These are phyloP conservation scores for Hemerocallis citrina DNA, from an alignment of 106 monocot genomes.

Conservation along the genomic window DNA sequence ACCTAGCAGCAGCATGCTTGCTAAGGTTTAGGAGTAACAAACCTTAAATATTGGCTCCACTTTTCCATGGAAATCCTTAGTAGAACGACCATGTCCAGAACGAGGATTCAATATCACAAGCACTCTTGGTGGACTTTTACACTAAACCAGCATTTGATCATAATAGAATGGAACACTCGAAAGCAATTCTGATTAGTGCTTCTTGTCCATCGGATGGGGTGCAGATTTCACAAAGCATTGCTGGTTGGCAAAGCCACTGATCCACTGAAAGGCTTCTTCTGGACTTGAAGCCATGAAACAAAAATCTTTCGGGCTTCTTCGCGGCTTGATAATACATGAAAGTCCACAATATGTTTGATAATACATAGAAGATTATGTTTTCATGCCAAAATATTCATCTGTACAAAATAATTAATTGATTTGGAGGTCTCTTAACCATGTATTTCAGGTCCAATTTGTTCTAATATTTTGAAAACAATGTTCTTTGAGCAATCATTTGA, in stretches of 20 bases:
- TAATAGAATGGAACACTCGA: conserved; percentile 26
- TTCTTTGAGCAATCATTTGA: too few species aligned
- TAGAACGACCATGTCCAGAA: conserved; percentile 80
- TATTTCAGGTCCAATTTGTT: too few species aligned
- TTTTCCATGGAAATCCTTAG: conserved; percentile 65
- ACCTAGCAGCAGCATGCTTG: not conserved
- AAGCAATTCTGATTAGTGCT: conserved; percentile 34
- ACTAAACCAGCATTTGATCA: conserved; percentile 42
- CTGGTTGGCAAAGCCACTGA: conserved; percentile 56
- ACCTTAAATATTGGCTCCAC: conserved; percentile 84
- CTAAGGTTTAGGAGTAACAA: conserved; percentile 3
- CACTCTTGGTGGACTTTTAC: conserved; percentile 40
- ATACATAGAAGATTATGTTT: too few species aligned
- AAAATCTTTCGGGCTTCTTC: conserved; percentile 44
- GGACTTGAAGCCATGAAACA: conserved; percentile 46
- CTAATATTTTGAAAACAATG: too few species aligned
- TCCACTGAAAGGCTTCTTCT: conserved; percentile 59
- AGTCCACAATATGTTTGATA: too few species aligned
- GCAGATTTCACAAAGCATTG: conserved; percentile 57
- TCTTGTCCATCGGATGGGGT: conserved; percentile 61
- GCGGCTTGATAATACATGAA: conserved; percentile 46
- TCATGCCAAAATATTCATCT: too few species aligned
- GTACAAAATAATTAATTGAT: too few species aligned
- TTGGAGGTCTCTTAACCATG: too few species aligned
- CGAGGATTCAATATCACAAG: conserved; percentile 86